Evolutionary conservation across 208 protist species (phyloP).

Genomic region (Tritrichomonas musculus): DNA sequence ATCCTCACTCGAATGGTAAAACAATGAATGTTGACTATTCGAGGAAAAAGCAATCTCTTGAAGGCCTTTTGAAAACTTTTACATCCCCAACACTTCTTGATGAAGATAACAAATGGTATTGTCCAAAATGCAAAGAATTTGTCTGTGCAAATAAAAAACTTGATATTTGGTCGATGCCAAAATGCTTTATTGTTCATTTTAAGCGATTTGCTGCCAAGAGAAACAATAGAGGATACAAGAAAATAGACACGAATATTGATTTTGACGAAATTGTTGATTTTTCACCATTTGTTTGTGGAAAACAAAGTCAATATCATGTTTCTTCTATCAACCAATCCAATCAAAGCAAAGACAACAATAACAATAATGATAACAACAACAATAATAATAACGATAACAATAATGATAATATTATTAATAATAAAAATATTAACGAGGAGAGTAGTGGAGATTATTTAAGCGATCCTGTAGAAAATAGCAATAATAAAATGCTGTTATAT

Average conservation of each 20-base stretch:
- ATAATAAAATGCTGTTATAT: neutral
- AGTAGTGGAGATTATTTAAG: too few relatives aligned
- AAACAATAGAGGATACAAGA: neutral
- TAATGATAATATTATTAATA: too few relatives aligned
- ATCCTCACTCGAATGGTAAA: neutral
- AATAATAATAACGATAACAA: too few relatives aligned
- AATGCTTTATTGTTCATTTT: neutral
- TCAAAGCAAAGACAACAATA: neutral
- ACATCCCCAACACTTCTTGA: neutral
- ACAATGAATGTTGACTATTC: too few relatives aligned
- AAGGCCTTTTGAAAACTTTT: neutral
- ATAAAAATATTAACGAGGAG: too few relatives aligned
- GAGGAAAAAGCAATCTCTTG: neutral
- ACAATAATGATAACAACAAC: too few relatives aligned
- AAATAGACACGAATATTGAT: too few relatives aligned
- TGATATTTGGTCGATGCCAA: neutral
- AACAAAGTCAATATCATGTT: neutral
- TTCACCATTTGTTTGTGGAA: neutral
- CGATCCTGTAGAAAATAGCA: too few relatives aligned
- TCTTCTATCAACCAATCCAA: neutral
- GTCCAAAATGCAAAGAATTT: neutral
- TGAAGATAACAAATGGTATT: slow-evolving; percentile 1
- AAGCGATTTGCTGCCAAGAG: neutral
- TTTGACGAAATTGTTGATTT: neutral
- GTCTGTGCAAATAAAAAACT: neutral